These are phyloP conservation scores for Tetrahymena thermophila DNA, from an alignment of 73 alveolate species.

Conservation along the genomic window DNA sequence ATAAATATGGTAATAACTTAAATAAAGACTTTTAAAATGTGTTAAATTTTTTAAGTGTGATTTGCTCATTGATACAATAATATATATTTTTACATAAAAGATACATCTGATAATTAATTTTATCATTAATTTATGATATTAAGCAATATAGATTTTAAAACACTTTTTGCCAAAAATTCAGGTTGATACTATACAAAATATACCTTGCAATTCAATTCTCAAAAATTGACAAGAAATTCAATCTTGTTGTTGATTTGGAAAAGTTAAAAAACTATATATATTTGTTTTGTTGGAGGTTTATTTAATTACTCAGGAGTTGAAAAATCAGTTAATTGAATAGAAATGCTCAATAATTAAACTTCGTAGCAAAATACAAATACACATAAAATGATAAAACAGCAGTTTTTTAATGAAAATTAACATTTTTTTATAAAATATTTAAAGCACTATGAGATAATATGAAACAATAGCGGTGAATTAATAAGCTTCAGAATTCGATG, in stretches of 20 bases:
- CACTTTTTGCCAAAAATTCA: neutral
- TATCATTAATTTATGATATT: neutral
- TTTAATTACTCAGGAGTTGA: neutral
- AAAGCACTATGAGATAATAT: no score
- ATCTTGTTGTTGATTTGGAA: neutral
- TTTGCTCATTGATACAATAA: neutral
- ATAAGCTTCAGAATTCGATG: neutral
- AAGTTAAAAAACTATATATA: neutral
- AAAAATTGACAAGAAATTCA: neutral
- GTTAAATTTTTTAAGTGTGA: no score
- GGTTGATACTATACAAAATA: neutral
- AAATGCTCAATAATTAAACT: neutral
- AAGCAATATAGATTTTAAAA: neutral
- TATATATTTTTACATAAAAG: no score
- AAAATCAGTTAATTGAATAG: neutral
- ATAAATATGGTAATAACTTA: no score
- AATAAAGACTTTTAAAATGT: no score
- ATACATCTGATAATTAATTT: no score
- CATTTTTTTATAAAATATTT: no score
- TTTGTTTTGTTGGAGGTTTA: neutral
- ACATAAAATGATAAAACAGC: neutral
- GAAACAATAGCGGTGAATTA: neutral
- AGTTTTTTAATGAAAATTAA: no score
- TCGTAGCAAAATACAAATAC: neutral
- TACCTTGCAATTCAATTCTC: no score